Base-by-base conservation (phyloP, 345 rosid genomes). In the Euphorbia pulcherrima region DNA sequence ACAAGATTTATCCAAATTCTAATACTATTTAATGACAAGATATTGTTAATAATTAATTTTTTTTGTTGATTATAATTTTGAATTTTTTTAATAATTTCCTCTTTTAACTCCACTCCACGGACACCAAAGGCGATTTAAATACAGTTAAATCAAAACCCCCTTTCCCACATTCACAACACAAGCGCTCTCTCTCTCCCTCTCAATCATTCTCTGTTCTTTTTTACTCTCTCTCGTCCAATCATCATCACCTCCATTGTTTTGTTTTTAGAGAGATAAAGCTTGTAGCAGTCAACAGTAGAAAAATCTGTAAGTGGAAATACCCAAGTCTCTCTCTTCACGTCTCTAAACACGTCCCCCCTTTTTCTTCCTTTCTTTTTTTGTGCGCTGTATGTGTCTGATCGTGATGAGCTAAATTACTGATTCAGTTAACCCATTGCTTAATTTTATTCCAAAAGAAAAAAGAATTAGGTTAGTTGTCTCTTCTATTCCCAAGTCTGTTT, bases 61-160 rank as follows among this genome's bases (percentile, higher is more conserved):
- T 44, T 44, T 44, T 55, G 9, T 41, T 24, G 23, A 4, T 5
- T 21, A 56, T 9, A 9, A 21, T 10, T 60, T 7, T 14, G 0
- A 50, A 60, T 2, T 35, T 71, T 35, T 16, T 24, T 17, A 57
- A 27, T 28, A 27, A 30, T 18, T 21, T 53, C 23, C 14, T 50
- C 6, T n/a, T 7, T 37, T 54, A 30, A 48, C 24, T 40, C 28
- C 64, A 50, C 21, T 35, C 6, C 44, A 33, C 83, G 90, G 88
- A 86, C 72, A 28, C 70, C 71, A 86, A 82, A 74, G 69, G 13
- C 13, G 17, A 69, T 59, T 86, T 77, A 80, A 86, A 82, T 72
- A 17, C 21, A 61, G 74, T 81, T 79, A 66, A 82, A 79, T 77
- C 67, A 13, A 44, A 44, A 16, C 3, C 50, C 54, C 47, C 52